Evolutionary conservation across 169 alveolate species (phyloP).

Genomic region (Cyclospora cayetanensis): DNA sequence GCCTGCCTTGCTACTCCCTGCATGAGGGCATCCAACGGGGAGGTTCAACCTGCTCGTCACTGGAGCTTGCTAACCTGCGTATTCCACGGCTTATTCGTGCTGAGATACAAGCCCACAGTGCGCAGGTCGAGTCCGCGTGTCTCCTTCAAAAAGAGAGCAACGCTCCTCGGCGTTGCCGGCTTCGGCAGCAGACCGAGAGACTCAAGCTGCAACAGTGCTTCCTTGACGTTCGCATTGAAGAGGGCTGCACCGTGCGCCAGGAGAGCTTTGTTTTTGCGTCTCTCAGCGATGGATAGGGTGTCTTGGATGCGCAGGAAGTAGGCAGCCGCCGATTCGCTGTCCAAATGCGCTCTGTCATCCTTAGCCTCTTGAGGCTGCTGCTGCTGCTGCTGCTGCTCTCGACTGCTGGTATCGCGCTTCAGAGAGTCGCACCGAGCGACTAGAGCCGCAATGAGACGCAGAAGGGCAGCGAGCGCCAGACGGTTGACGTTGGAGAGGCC

Average conservation of each 20-base stretch:
- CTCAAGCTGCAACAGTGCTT: constrained; percentile 37
- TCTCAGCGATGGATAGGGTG: neutral
- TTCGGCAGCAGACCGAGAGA: constrained; percentile 60
- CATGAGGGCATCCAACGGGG: too few relatives aligned
- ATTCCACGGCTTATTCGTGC: constrained; percentile 56
- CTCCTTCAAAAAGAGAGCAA: constrained; percentile 62
- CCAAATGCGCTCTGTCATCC: neutral
- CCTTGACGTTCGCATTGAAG: constrained; percentile 57
- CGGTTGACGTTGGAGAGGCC: constrained; percentile 50
- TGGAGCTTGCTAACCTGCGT: constrained; percentile 58
- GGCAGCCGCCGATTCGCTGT: constrained; percentile 39
- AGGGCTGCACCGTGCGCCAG: constrained; percentile 20
- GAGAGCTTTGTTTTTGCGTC: constrained; percentile 47
- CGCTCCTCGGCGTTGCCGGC: constrained; percentile 70
- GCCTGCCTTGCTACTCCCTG: neutral
- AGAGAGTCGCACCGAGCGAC: constrained; percentile 12
- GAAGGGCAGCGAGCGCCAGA: constrained; percentile 26
- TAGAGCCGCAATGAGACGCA: constrained; percentile 31
- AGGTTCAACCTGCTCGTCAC: too few relatives aligned
- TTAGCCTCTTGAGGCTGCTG: neutral
- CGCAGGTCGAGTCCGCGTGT: constrained; percentile 63
- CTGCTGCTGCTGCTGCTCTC: neutral
- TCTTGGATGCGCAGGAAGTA: constrained; percentile 42
- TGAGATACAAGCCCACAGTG: constrained; percentile 53
- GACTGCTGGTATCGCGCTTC: neutral